Base-by-base conservation (phyloP, 805 yeast species). In the Saturnispora halmiae region DNA sequence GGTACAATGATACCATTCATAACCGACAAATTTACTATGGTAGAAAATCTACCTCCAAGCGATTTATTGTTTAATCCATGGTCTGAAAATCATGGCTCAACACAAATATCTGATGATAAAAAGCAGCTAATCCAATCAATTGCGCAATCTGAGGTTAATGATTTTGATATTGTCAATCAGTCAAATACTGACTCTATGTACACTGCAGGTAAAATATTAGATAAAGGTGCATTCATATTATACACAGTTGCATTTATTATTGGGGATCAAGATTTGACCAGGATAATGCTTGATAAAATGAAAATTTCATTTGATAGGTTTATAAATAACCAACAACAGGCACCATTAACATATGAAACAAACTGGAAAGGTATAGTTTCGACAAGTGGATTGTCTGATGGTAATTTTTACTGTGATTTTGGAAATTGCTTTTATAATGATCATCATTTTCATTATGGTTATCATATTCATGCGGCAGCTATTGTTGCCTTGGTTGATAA, bases 381-480 rank as follows among this genome's bases (percentile, higher is more conserved):
- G 0, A 67, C 79, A 0, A 84, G 86, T 0, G 76, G 73, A 3
- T 43, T 61, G 16, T 34, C 36, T 3, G 64, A 57, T 34, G 65
- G 64, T 0, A 60, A 61, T 43, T 56, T 59, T 32, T 59, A 59
- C 24, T 50, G 54, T 28, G 81, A 77, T 52, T 85, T 69, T 56
- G 94, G 94, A 35, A 72, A 80, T 56, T 73, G 82, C 19, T 81
- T 73, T 56, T 84, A 83, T 61, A 83, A 84, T 51, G 94, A 85
- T 53, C 94, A 85, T 52, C 92, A 84, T 55, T 85, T 83, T 71
- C 94, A 85, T 57, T 85, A 81, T 53, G 92, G 92, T 9, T 85
- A 83, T 59, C 79, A 77, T 50, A 69, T 84, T 36, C 88, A 83
- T 55, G 82, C 94, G 1, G 94, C 94, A 5, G 87, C 94, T 1